Evolutionary conservation across 176 grass and related monocot species (phyloP), one percentile per base, ranked within the genome.

Genomic region (Saccharum spontaneum): DNA sequence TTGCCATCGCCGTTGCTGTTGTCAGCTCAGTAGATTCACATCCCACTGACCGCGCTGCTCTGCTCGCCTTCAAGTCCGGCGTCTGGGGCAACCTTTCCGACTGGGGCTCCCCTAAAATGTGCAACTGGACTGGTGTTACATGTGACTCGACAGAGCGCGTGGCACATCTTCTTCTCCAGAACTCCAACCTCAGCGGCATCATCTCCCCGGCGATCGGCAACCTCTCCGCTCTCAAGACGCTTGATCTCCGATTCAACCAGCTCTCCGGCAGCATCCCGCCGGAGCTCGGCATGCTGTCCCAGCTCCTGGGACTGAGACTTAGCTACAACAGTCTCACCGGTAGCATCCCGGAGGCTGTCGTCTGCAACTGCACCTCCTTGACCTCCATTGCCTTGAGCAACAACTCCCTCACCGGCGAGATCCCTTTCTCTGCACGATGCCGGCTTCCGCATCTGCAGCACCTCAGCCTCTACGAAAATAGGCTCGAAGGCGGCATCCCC

Each of bases 121-220:
- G 94, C 83, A 79, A 85, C 45, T 95, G 90, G 90, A 87, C 90
- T 34, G 91, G 94, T 34, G 74, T 96, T 15, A 71, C n/a, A 10
- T 93, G 94, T 57, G 57, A 87, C 67, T 81, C 73, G 17, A 69
- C 81, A 3, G 30, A 48, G 10, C 86, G 86, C 0, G 88, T 93
- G 54, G 69, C 65, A 20, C 31, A 55, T 3, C 69, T 96, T 5
- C 8, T 85, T 16, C 91, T 96, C 23, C 54, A 74, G 1, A 41
- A 60, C 4, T 61, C 37, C 3, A 83, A 67, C 36, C 91, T 96
- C 67, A 74, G 54, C 3, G 94, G 94, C 4, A 14, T 31, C 16
- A 93, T 96, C 50, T 84, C 87, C 8, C 89, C 81, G n/a, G 86
- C 67, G n/a, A 65, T 93, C 31, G 82, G 76, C 37, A 68, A 82